Base-by-base conservation (phyloP, 805 yeast genomes). In the Debaryomyces maramus region DNA sequence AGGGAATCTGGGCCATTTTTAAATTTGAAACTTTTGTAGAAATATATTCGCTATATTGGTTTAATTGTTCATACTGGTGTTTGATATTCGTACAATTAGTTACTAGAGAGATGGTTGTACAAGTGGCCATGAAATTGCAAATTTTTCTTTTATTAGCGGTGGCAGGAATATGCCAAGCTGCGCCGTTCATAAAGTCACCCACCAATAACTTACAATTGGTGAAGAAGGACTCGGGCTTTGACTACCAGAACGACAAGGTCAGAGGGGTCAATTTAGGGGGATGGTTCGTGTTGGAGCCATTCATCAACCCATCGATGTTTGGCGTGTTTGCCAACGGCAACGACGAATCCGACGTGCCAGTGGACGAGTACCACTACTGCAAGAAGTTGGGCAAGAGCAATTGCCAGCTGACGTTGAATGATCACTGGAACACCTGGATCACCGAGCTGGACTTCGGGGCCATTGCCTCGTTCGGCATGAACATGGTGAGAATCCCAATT, bases 211-310 rank as follows among this genome's bases (percentile, higher is more conserved):
- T 45, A 8, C 27, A 50, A 10, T 45, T 67, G 9, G 46, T 50
- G 26, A 56, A 57, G 30, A 47, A 43, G 24, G 51, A 53, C 14
- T 49, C 46, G 3, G 42, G 44, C 17, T 65, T 61, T 56, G 70
- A 69, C 56, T 69, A 64, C 47, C 50, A 55, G 22, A 61, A 55
- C 34, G 62, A 64, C 20, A 63, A 58, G 37, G 62, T 77, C 30
- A 59, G 75, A 30, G 96, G 96, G 52, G 88, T 88, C 36, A 84
- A 85, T 55, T 64, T 88, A 22, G 97, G 97, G 46, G 95, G 96
- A 33, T 88, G 96, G 96, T 73, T 88, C 36, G 88, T 88, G 2
- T 65, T 88, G 31, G 97, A 88, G 63, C 88, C 96, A 2, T 88
- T 74, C 62, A 88, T 88, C 56, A 85, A 88, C 1, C 96, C 96